Base-by-base conservation (phyloP, 805 yeast species). In the Wickerhamiella dianesei region DNA sequence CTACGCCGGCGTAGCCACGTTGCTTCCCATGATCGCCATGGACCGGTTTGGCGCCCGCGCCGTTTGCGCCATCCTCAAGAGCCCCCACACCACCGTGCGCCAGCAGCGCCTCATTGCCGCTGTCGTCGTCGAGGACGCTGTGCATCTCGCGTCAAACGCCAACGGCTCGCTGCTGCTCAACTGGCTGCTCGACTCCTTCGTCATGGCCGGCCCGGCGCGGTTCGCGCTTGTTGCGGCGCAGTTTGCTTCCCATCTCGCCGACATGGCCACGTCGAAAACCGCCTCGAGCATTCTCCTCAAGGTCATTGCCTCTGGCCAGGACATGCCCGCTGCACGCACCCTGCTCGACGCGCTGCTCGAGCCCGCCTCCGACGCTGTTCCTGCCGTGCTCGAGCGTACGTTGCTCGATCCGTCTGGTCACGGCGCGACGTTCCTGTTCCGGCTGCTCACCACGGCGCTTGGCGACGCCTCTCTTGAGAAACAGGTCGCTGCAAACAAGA, bases 11-110 rank as follows among this genome's bases (percentile, higher is more conserved):
- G 77, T 88, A 53, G 65, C 86, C 50, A 75, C 83, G 40, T 76
- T 81, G 53, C 86, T 92, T 57, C 68, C 84, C 72, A 79, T 77
- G 44, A 80, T 92, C 53, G 80, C 92, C 41, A 83, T 77, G 55
- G 94, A 89, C 50, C 73, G 97, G 58, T 92, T 85, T 63, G 98
- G 98, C 40, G 89, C 96, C 0, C 74, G 98, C 54, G 95, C 97
- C 18, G 80, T 89, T 50, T 70, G 98, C 53, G 94, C 97, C 0
- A 86, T 95, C 54, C 68, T 92, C 45, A 98, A 92, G 65, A 79
- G 88, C 43, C 77, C 78, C 21, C 75, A 75, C 48, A 75, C 82
- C 6, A 70, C 80, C 8, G 65, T 66, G 18, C 89, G 80, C 57
- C 92, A 84, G 59, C 73, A 80, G 43, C 64, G 82, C 3, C 71